Base-by-base conservation (phyloP, 202 grass and related monocot genomes). In the Carex arenaria region DNA sequence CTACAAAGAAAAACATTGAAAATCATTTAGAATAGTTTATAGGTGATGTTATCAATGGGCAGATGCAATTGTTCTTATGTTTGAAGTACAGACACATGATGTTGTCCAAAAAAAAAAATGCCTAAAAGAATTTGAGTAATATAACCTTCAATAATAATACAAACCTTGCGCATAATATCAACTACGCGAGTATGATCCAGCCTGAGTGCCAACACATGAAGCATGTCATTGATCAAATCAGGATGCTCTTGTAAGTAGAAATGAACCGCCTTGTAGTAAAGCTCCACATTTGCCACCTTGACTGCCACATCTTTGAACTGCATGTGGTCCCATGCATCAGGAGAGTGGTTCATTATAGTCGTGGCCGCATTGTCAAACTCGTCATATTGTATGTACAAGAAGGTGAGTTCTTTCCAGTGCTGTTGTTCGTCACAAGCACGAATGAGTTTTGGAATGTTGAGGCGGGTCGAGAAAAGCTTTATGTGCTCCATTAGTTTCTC, bases 291-390 rank as follows among this genome's bases (percentile, higher is more conserved):
- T 84, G 92, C 92, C 87, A 94, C 92, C 89, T 97, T 97, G 64
- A 97, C 92, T 78, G 84, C 69, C 45, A 97, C 92, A 84, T 97
- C 94, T 80, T 97, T 97, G 83, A 97, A 97, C 79, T 97, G 94
- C 94, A 97, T 94, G 89, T 97, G 94, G 84, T 97, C 94, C 94
- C 94, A 97, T 69, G 94, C 94, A 89, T 97, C 94, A 83, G 92
- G 94, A 85, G 94, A 97, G 86, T 97, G 94, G 85, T 97, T 97
- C 94, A 97, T 97, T 52, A 97, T 97, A 77, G 94, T 97, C 26
- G 90, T 92, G 59, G 92, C 94, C 71, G 94, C 94, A 88, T 97
- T 97, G 79, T 97, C 92, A 72, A 97, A 97, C 64, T 97, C 94
- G 72, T 97, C 92, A 78, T 97, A 97, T 62, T 97, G 94, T 84